Evolutionary conservation across 106 monocot genomes (phyloP), one percentile per base, ranked within the genome.

Genomic region (Narthecium ossifragum): DNA sequence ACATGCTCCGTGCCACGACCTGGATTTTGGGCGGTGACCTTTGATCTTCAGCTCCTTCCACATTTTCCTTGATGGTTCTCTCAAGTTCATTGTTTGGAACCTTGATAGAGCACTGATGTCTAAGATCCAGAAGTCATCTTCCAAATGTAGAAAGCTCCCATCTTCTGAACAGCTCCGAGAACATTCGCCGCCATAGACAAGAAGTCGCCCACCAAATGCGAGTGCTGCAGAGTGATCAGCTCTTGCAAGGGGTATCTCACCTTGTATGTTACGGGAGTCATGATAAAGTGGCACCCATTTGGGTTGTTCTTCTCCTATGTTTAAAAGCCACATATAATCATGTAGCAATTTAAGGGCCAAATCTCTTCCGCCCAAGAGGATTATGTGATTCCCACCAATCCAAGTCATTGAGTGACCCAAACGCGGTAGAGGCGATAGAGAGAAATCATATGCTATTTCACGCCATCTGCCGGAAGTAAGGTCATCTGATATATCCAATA

Each of bases 151-250:
- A n/a, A n/a, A n/a, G n/a, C n/a, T n/a, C n/a, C n/a, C n/a, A n/a
- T n/a, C n/a, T n/a, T n/a, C n/a, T n/a, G n/a, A n/a, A 21, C 68
- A 83, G 56, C 94, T 86, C 15, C 73, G 67, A 14, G 94, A 78
- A 68, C 86, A 90, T 62, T 96, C 94, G 5, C 94, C 94, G 21
- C 94, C 94, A 14, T 81, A 86, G 3, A 96, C 79, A 18, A 96
- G 80, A 26, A 96, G 59, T 31, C 73, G 78, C 12, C 81, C 78
- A 33, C 94, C 90, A 1, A 90, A n/a, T 27, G 81, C 49, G 9
- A 68, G 55, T 14, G 66, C 60, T 1, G 94, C 85, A 0, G 94
- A 90, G 46, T 96, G 94, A 2, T 90, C 94, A 4, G 78, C 90
- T 12, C 90, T 68, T 8, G 90, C 83, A 11, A 63, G 74, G 0